These are phyloP conservation scores for Hordeum vulgare DNA, from an alignment of 176 grass and related monocot species.

Conservation along the genomic window MorexV3_pseudomolecules_assembly NC_058522.1:579773269-579773768, in stretches of 20 bases:
- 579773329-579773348: background rate
- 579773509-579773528: background rate
- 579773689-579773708: constrained; percentile 42
- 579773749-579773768: constrained; percentile 46
- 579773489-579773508: background rate
- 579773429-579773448: background rate
- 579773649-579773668: background rate
- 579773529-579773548: background rate
- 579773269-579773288: background rate
- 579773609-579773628: background rate
- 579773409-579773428: background rate
- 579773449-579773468: background rate
- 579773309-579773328: background rate
- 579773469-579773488: background rate
- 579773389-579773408: background rate
- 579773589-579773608: background rate
- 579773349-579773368: background rate
- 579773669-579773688: constrained; percentile 73
- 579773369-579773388: background rate
- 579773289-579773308: background rate
- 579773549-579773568: background rate
- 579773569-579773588: background rate
- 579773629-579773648: no score
- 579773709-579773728: constrained; percentile 81
- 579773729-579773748: constrained; percentile 56